Base-by-base conservation (phyloP, 2,329 filamentous ascomycete species). In the Paecilomyces variotii region DNA sequence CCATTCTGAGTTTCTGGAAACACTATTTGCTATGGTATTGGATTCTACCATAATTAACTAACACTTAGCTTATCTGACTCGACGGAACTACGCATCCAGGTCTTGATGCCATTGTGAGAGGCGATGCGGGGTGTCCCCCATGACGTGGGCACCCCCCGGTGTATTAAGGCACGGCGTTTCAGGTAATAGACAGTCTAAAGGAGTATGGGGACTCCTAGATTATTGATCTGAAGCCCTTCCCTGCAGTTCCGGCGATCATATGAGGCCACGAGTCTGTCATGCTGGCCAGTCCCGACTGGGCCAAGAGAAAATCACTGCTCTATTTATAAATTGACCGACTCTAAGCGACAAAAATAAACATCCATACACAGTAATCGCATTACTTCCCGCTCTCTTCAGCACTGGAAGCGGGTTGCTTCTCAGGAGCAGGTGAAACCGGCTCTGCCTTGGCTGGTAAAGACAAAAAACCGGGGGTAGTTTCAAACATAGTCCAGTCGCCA, bases 401-500 rank as follows among this genome's bases (percentile, higher is more conserved):
- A 26, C 12, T 28, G 3, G 35, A 39, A 28, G 55, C 56, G n/a
- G 39, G 11, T 30, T 52, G 34, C 49, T 59, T 53, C 7, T 57
- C 54, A 34, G 57, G 56, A 53, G 54, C 34, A 26, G 54, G 24
- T 25, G 57, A 30, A 49, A 53, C 54, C 14, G 49, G 35, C 24
- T 45, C 39, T 30, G 11, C 19, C 4, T 56, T 56, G 11, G 56
- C 24, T 19, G 56, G 56, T 25, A 53, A 54, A 51, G 34, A 34
- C 24, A 14, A 35, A 32, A 45, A 2, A 2, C 55, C 55, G 2
- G 56, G 52, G 30, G 49, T 57, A 19, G 32, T 57, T 35, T 73
- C 67, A 25, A 70, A 59, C 54, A 79, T 69, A 32, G 68, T 76
- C 74, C 79, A 80, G 59, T 81, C 79, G 12, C 79, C 79, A 66